A percentile compares a stretch with the other conserved stretches of the same genome.
Evolutionary conservation across 2,329 filamentous ascomycete species (phyloP).

Genomic region (Ceratocystis destructans): DNA sequence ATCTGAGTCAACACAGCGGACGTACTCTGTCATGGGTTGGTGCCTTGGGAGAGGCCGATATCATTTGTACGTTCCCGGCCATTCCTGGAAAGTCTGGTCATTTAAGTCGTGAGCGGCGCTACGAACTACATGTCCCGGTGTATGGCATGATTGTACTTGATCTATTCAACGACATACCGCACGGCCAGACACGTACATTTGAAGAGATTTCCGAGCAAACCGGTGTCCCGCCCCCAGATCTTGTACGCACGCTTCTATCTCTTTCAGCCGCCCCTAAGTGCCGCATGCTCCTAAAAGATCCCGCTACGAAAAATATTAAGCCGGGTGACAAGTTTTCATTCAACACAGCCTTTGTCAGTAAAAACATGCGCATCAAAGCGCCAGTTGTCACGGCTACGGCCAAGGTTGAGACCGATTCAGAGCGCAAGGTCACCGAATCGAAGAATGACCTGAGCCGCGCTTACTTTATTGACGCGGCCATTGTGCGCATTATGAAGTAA

Average conservation of each 20-base stretch:
- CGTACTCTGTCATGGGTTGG: slow-evolving; percentile 74
- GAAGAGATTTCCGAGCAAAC: slow-evolving; percentile 76
- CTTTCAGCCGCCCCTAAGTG: slow-evolving; percentile 74
- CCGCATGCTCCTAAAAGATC: slow-evolving; percentile 65
- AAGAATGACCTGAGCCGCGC: slow-evolving; percentile 60
- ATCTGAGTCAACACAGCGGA: slow-evolving; percentile 74
- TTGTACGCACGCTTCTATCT: slow-evolving; percentile 66
- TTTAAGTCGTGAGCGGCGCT: slow-evolving; percentile 52
- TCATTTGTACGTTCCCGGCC: slow-evolving; percentile 64
- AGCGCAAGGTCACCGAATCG: slow-evolving; percentile 57
- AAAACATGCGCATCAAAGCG: slow-evolving; percentile 76
- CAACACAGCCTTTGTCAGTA: slow-evolving; percentile 69
- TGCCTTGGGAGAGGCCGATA: slow-evolving; percentile 63
- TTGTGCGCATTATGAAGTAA: slow-evolving; percentile 78
- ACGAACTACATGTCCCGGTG: slow-evolving; percentile 85
- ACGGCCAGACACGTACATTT: slow-evolving; percentile 33
- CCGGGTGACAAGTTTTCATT: slow-evolving; percentile 65
- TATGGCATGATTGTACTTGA: slow-evolving; percentile 83
- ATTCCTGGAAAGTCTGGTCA: slow-evolving; percentile 53
- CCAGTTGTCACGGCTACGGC: slow-evolving; percentile 69
- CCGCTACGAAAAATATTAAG: slow-evolving; percentile 64
- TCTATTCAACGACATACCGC: slow-evolving; percentile 68
- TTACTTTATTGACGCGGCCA: slow-evolving; percentile 59
- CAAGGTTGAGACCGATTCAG: slow-evolving; percentile 64
- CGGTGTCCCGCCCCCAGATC: slow-evolving; percentile 59